These are phyloP conservation scores for Bryum argenteum DNA, from an alignment of 225 moss, liverwort and hornwort genomes.

Conservation along the genomic window DNA sequence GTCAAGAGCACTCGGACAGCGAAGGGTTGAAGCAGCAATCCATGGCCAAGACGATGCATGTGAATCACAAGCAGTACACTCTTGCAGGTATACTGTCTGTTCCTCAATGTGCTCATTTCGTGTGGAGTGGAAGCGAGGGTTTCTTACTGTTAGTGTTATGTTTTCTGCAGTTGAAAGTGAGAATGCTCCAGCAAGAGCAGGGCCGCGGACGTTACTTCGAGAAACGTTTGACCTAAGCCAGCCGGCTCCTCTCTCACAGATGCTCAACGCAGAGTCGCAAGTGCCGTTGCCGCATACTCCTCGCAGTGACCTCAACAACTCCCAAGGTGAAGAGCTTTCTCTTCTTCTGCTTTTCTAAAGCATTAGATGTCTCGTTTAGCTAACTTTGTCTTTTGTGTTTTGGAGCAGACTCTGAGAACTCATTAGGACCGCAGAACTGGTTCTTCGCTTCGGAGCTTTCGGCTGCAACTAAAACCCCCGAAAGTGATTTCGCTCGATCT, in stretches of 20 bases:
- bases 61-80: slow-evolving; percentile 73
- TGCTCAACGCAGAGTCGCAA: slow-evolving; percentile 41
- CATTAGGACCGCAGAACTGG: slow-evolving; percentile 30
- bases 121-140: neutral
- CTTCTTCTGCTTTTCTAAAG: neutral
- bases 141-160: neutral
- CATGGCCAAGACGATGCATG: slow-evolving; percentile 77
- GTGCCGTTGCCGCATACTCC: slow-evolving; percentile 33
- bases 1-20: slow-evolving; percentile 90
- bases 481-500: slow-evolving; percentile 12
- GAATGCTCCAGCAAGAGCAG: slow-evolving; percentile 48
- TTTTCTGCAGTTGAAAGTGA: slow-evolving; percentile 38
- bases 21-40: slow-evolving; percentile 95
- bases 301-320: slow-evolving; percentile 6
- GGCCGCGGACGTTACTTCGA: slow-evolving; percentile 58
- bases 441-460: slow-evolving; percentile 34
- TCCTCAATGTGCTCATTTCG: neutral
- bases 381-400: neutral
- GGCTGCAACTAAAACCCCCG: slow-evolving; percentile 9
- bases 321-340: slow-evolving; percentile 22
- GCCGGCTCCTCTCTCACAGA: slow-evolving; percentile 47
- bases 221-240: slow-evolving; percentile 81
- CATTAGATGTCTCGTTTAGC: neutral
- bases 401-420: slow-evolving; percentile 20
- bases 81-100: slow-evolving; percentile 50